Conservation (phyloP, 106 monocot genomes). For the Phalaenopsis equestris region DNA sequence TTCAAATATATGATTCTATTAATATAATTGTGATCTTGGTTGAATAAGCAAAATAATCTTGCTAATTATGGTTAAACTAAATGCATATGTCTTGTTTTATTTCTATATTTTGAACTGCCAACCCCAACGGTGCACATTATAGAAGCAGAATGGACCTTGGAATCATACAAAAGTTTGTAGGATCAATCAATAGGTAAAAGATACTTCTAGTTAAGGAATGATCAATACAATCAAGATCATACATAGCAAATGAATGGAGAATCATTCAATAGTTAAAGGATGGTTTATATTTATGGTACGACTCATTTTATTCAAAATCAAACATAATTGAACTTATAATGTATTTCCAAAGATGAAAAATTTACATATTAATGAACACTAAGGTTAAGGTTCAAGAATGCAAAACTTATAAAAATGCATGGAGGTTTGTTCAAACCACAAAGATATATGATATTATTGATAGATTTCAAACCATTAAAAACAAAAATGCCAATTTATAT, state of each 20-base stretch:
- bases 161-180: background rate
- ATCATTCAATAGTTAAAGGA: background rate
- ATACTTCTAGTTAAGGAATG: background rate
- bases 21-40: background rate
- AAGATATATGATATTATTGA: too few relatives aligned
- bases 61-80: background rate
- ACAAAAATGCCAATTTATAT: too few relatives aligned
- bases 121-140: too few relatives aligned
- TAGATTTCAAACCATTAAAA: too few relatives aligned
- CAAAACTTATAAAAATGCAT: background rate
- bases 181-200: background rate
- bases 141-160: background rate
- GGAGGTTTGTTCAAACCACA: too few relatives aligned
- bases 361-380: too few relatives aligned
- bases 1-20: background rate
- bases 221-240: background rate
- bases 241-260: background rate
- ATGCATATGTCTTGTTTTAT: background rate
- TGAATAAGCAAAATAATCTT: background rate
- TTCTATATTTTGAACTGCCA: too few relatives aligned
- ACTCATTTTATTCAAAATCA: too few relatives aligned
- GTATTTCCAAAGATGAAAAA: too few relatives aligned
- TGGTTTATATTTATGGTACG: background rate
- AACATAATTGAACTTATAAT: too few relatives aligned
- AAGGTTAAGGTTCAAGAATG: background rate